phyloP scores from a whole-genome alignment of 306 rosid species.

The Trifolium pratense region DNA sequence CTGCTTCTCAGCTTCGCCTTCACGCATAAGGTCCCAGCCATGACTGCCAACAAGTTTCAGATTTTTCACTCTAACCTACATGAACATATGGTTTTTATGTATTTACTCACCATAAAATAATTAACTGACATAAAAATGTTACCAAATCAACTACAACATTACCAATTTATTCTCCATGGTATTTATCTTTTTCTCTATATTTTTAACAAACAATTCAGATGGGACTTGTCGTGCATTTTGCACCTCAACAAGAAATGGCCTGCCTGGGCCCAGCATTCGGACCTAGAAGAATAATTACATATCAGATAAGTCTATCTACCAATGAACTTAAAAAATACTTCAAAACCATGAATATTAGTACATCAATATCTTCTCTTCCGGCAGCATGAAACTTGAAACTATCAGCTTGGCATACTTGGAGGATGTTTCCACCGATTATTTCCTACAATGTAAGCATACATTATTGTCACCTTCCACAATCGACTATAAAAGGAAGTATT shows the following conservation, averaged over 20 bases:
- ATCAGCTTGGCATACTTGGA: slow-evolving; percentile 77
- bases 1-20: slow-evolving; percentile 98
- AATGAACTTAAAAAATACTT: slow-evolving; percentile 27
- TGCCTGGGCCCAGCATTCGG: slow-evolving; percentile 92
- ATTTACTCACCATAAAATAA: slow-evolving; percentile 26
- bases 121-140: slow-evolving; percentile 31
- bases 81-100: slow-evolving; percentile 26
- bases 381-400: slow-evolving; percentile 94
- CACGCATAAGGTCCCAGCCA: slow-evolving; percentile 87
- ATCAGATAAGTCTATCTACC: slow-evolving; percentile 41
- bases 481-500: slow-evolving; percentile 34
- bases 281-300: slow-evolving; percentile 59
- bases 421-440: slow-evolving; percentile 70
- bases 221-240: slow-evolving; percentile 71
- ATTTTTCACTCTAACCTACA: slow-evolving; percentile 83
- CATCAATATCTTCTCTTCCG: slow-evolving; percentile 98
- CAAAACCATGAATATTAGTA: slow-evolving; percentile 44
- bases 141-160: slow-evolving; percentile 36
- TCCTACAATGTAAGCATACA: slow-evolving; percentile 61
- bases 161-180: slow-evolving; percentile 72
- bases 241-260: slow-evolving; percentile 93
- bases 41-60: slow-evolving; percentile 72
- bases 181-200: slow-evolving; percentile 68
- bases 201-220: slow-evolving; percentile 55
- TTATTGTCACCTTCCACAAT: slow-evolving; percentile 41